Evolutionary conservation across 768 basidiomycete species (phyloP), one percentile per base, ranked within the genome.

Genomic region (Lactifluus hygrophoroides): DNA sequence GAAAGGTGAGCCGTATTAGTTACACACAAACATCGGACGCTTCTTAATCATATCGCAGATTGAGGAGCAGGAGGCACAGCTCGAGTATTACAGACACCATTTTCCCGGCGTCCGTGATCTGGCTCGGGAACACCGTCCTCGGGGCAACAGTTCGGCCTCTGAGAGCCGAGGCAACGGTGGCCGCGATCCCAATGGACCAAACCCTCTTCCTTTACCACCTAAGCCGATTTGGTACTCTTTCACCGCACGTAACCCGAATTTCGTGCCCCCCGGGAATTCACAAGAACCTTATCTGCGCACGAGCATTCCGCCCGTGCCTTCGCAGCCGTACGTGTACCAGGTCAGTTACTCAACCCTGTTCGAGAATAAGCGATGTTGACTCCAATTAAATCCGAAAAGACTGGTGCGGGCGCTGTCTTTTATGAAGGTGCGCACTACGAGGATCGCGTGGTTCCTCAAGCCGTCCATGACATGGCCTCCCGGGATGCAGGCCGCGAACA

Each of bases 211-310:
- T 40, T 37, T 25, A 17, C 59, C 59, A 51, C 59, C 59, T 6
- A 56, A 37, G 46, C 37, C 49, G 28, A 55, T 51, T 34, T 60
- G 54, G 53, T 7, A 56, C 34, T 16, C 54, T 46, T 60, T 45
- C 53, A 56, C 58, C 23, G 25, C 58, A 17, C 58, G 35, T 38
- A 55, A 60, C 23, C 58, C 54, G 43, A 51, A 40, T 48, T 60
- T 38, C 23, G 48, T 45, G n/a, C 52, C 47, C 42, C 38, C 58
- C 4, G 57, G 57, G 28, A 58, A 53, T 10, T 38, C 54, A 34
- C 59, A 60, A n/a, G 58, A 59, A 27, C 47, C 52, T 49, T 51
- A 60, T 60, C 17, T n/a, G 54, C 58, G 53, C 17, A 60, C 47
- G 21, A 54, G 37, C 38, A 34, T 54, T 21, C 51, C 57, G 8